Percentiles rank a stretch among this genome's conserved stretches.
Evolutionary conservation across 2,329 filamentous ascomycete species (phyloP).

Genomic region (Aspergillus ruber): DNA sequence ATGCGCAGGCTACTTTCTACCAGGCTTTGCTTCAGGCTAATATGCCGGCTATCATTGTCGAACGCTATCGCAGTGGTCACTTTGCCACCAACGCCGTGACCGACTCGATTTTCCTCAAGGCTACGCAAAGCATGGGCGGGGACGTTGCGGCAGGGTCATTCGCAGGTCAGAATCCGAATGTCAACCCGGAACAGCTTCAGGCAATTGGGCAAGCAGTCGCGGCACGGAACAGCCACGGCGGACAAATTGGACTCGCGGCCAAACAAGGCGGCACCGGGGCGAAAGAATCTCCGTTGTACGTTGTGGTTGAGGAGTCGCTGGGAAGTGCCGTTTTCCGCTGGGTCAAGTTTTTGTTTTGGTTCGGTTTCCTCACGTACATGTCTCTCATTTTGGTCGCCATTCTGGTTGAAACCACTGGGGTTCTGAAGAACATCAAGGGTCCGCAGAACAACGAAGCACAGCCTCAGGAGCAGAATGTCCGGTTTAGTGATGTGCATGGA

Average conservation of each 20-base stretch:
- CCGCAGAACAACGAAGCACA: slow-evolving; percentile 75
- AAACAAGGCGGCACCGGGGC: slow-evolving; percentile 56
- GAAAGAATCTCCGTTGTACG: slow-evolving; percentile 83
- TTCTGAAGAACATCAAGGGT: slow-evolving; percentile 70
- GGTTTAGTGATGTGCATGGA: slow-evolving; percentile 90
- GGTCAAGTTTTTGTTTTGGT: slow-evolving; percentile 78
- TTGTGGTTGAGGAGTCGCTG: slow-evolving; percentile 87
- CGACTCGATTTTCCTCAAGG: slow-evolving; percentile 73
- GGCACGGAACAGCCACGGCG: slow-evolving; percentile 57
- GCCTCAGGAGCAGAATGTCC: slow-evolving; percentile 83
- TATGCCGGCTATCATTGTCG: slow-evolving; percentile 86
- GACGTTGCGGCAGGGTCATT: slow-evolving; percentile 16
- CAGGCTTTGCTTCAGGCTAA: slow-evolving; percentile 83
- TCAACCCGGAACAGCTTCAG: slow-evolving; percentile 61
- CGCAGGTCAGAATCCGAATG: slow-evolving; percentile 21
- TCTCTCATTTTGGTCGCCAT: slow-evolving; percentile 73
- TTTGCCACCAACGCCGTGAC: slow-evolving; percentile 74
- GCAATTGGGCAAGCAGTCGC: slow-evolving; percentile 77
- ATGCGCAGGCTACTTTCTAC: slow-evolving; percentile 90
- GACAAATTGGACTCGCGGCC: slow-evolving; percentile 51
- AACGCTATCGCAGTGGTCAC: slow-evolving; percentile 77
- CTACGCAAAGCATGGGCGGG: slow-evolving; percentile 58
- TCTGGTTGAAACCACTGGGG: slow-evolving; percentile 71
- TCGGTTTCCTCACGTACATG: slow-evolving; percentile 71
- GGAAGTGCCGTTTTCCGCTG: slow-evolving; percentile 78